Conservation (phyloP, 805 yeast species). For the Hanseniaspora jakobsenii region DNA sequence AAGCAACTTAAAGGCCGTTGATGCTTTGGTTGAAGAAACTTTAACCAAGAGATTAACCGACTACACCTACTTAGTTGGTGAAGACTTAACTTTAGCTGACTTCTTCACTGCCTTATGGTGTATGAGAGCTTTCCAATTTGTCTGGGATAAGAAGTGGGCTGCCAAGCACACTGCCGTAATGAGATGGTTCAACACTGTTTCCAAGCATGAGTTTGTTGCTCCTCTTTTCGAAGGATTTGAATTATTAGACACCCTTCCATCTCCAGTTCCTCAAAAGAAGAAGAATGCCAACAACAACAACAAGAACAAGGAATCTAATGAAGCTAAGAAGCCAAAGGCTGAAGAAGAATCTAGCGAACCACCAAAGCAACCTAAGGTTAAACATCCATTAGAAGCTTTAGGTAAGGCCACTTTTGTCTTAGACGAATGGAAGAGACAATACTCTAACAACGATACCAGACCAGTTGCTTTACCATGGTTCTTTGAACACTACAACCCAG, state of each 20-base stretch:
- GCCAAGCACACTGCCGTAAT: conserved; percentile 45
- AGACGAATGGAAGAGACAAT: conserved; percentile 92
- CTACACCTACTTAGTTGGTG: conserved; percentile 61
- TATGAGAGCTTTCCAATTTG: conserved; percentile 42
- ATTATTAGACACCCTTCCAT: conserved; percentile 52
- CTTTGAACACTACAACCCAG: conserved; percentile 89
- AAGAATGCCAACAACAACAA: conserved; percentile 39
- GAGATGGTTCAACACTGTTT: conserved; percentile 60
- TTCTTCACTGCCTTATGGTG: conserved; percentile 39
- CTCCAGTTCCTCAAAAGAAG: conserved; percentile 77
- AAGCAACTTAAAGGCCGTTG: too few relatives aligned
- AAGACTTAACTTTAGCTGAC: conserved; percentile 56
- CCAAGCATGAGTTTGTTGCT: conserved; percentile 32
- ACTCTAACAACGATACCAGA: conserved; percentile 97
- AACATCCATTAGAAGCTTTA: conserved; percentile 79
- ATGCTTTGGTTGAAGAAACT: conserved; percentile 27
- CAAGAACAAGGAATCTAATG: conserved; percentile 29
- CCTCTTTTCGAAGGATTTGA: conserved; percentile 40
- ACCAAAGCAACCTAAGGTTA: conserved; percentile 52
- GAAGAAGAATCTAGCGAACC: conserved; percentile 22
- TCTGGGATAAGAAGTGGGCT: conserved; percentile 59
- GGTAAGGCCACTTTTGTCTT: conserved; percentile 57
- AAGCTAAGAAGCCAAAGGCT: conserved; percentile 31
- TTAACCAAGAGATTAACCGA: conserved; percentile 37
- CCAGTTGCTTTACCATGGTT: conserved; percentile 90